phyloP scores from a whole-genome alignment of 1,284 basidiomycete genomes.

The Heterobasidion annosum region DNA sequence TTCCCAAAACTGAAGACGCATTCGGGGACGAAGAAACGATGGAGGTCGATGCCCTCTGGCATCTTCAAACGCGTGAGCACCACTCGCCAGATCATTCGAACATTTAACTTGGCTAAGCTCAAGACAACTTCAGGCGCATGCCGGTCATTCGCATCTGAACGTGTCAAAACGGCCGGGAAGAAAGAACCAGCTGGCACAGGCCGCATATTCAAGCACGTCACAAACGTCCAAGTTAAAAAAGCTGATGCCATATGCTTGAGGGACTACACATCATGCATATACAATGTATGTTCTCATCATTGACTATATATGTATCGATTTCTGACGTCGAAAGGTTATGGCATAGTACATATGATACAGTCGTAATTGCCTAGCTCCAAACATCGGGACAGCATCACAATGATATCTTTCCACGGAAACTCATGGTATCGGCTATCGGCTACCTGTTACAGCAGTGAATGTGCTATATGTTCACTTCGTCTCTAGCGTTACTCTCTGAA shows the following conservation, averaged over 20 bases:
- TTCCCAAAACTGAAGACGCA: slow-evolving; percentile 64
- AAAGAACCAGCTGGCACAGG: slow-evolving; percentile 58
- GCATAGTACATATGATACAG: not conserved
- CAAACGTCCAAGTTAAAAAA: slow-evolving; percentile 62
- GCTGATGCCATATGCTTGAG: slow-evolving; percentile 56
- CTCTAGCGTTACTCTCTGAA: slow-evolving; percentile 22
- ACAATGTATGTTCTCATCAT: no score
- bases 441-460: not conserved
- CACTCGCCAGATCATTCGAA: not conserved
- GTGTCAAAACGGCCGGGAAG: slow-evolving; percentile 52
- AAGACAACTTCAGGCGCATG: slow-evolving; percentile 42
- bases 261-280: not conserved
- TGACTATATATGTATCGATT: no score
- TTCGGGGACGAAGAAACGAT: slow-evolving; percentile 75
- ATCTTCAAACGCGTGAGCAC: slow-evolving; percentile 68
- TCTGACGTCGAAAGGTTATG: no score
- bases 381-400: no score
- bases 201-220: slow-evolving; percentile 51
- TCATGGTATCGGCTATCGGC: not conserved
- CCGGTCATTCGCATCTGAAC: slow-evolving; percentile 65
- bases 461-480: slow-evolving; percentile 14
- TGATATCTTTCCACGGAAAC: not conserved
- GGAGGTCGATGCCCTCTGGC: slow-evolving; percentile 59
- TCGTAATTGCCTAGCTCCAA: not conserved
- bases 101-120: not conserved